Base-by-base conservation (phyloP, 345 rosid species). In the Gossypium longicalyx region DNA sequence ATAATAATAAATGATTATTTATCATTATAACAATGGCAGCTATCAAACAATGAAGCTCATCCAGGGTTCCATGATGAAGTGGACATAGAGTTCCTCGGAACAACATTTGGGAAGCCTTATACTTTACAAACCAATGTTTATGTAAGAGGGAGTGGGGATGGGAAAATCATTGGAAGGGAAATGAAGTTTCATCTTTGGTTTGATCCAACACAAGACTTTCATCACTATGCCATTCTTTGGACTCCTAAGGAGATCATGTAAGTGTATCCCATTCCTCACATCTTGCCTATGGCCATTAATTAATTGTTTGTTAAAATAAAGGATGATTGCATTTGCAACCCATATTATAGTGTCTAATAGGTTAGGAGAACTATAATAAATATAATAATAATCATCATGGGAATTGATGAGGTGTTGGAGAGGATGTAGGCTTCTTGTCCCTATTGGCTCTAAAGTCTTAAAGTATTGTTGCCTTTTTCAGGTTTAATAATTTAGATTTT, bases 101-200 rank as follows among this genome's bases (percentile, higher is more conserved):
- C 98, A 71, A 91, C 98, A 62, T 86, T 88, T 83, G 97, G 93
- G 77, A 92, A 92, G 77, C 97, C 98, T 25, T 94, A 89, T 70
- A 91, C 97, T 19, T 87, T 94, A 74, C 98, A 94, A 85, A 94
- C 98, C 19, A 92, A 94, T 83, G 98, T 94, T 48, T 94, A 94
- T 81, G 87, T 91, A 12, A 86, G 94, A 80, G 98, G 98, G 83
- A 94, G 98, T 80, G 98, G 98, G 4, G 98, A 94, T 85, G 91
- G 94, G 1, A 89, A 74, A 77, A 87, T 92, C 64, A 87, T 94
- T 74, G 98, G 98, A 61, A 91, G 98, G 71, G 98, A 92, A 77
- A 89, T 92, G 93, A 94, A 92, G 77, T 94, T 91, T 77, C 91
- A 86, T 71, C 82, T 94, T 20, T 92, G 98, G 98, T 94, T 94